Conservation (phyloP, 1,284 basidiomycete species). For the Rhodotorula sp. region DNA sequence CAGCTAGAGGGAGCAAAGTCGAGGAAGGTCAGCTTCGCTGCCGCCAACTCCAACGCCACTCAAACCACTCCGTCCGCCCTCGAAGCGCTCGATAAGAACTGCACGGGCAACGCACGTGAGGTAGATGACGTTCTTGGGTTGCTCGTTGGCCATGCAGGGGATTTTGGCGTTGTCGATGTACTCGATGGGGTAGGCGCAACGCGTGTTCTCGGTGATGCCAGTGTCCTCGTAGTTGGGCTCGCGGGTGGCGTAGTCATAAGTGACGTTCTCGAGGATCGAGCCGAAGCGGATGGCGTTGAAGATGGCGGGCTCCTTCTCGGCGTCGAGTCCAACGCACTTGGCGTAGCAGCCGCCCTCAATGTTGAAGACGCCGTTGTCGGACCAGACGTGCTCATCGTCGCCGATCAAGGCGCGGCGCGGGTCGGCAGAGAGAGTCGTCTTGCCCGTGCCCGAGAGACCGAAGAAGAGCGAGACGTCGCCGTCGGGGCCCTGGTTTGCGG, state of each 20-base stretch:
- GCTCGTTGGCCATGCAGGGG: constrained; percentile 76
- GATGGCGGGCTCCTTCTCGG: constrained; percentile 96
- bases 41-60: not conserved
- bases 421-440: constrained; percentile 95
- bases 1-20: constrained; percentile 68
- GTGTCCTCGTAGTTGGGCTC: constrained; percentile 94
- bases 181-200: constrained; percentile 96
- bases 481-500: constrained; percentile 89
- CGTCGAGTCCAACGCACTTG: constrained; percentile 94
- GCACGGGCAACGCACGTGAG: constrained; percentile 15
- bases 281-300: constrained; percentile 86
- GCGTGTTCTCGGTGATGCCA: constrained; percentile 84
- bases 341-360: constrained; percentile 99
- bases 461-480: constrained; percentile 98
- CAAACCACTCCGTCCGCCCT: too few relatives aligned
- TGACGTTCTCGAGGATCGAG: constrained; percentile 97
- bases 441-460: constrained; percentile 96
- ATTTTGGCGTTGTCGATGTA: constrained; percentile 94
- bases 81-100: too few relatives aligned
- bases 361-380: constrained; percentile 97
- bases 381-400: constrained; percentile 98
- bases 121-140: constrained; percentile 58
- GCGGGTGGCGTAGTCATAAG: constrained; percentile 86
- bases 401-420: constrained; percentile 86
- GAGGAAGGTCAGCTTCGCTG: not conserved